Evolutionary conservation across 73 alveolate genomes (phyloP).

Genomic region (Diophrys appendiculata): DNA sequence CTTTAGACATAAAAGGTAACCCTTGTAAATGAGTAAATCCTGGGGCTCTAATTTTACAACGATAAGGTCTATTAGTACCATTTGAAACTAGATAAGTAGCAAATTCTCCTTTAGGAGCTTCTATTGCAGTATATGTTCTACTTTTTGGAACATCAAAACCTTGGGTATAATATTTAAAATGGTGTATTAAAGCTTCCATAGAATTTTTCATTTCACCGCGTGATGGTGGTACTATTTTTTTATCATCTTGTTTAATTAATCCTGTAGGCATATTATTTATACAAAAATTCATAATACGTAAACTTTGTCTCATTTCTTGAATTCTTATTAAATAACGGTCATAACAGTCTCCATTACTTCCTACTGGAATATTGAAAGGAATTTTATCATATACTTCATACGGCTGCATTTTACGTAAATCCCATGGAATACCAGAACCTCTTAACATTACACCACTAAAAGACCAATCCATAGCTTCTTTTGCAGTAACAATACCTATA

Average conservation of each 20-base stretch:
- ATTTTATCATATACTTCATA: conserved; percentile 10
- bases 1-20: conserved; percentile 27
- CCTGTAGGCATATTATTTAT: not conserved
- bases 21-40: conserved; percentile 26
- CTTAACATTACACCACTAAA: conserved; percentile 18
- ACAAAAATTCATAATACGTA: no score
- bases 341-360: conserved; percentile 31
- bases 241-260: no score
- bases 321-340: conserved; percentile 36
- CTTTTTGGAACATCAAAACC: conserved; percentile 25
- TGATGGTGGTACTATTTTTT: no score
- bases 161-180: conserved; percentile 32
- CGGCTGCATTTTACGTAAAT: conserved; percentile 15
- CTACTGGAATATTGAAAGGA: conserved; percentile 18
- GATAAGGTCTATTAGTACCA: conserved; percentile 24
- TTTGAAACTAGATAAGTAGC: conserved; percentile 27
- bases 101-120: conserved; percentile 47
- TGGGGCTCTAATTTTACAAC: conserved; percentile 39
- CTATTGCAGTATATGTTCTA: conserved; percentile 19
- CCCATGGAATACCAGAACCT: conserved; percentile 19
- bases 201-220: no score
- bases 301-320: conserved; percentile 40
- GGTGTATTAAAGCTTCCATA: conserved; percentile 24
- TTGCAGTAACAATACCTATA: conserved; percentile 5
- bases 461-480: conserved; percentile 12